A percentile compares a stretch with the other conserved stretches of the same genome.
These are phyloP conservation scores for Eimeria acervulina DNA, from an alignment of 169 alveolate genomes.

Conservation along the genomic window DNA sequence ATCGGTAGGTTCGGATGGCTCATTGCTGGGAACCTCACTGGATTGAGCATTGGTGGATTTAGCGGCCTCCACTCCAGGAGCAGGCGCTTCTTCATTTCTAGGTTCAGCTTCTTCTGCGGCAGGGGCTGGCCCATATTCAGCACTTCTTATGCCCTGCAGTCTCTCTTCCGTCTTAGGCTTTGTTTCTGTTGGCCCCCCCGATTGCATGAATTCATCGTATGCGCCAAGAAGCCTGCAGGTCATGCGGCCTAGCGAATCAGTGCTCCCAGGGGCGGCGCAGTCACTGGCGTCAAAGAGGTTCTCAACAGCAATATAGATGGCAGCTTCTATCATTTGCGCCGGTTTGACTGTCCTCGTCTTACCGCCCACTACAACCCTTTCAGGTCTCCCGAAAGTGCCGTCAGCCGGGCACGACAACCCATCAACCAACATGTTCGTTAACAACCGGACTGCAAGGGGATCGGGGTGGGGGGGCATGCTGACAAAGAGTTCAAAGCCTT, in stretches of 20 bases:
- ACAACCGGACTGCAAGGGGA: slow-evolving; percentile 47
- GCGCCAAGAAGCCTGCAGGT: slow-evolving; percentile 1
- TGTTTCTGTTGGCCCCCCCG: neutral
- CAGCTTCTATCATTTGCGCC: slow-evolving; percentile 19
- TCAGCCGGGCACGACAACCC: slow-evolving; percentile 53
- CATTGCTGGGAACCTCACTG: neutral
- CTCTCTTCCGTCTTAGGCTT: neutral
- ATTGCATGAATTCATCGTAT: slow-evolving; percentile 44
- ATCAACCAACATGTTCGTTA: neutral
- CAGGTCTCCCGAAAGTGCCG: neutral
- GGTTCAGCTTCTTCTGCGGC: neutral
- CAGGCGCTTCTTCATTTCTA: neutral
- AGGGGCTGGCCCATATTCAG: neutral
- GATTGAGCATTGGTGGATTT: neutral
- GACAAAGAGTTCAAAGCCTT: slow-evolving; percentile 20
- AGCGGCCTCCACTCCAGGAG: slow-evolving; percentile 1
- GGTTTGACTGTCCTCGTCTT: neutral
- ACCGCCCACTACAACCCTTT: slow-evolving; percentile 7
- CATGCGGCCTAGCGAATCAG: neutral
- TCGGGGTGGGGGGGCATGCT: slow-evolving; percentile 49
- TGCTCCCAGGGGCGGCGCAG: neutral
- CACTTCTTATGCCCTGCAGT: neutral
- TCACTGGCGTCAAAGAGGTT: slow-evolving; percentile 49
- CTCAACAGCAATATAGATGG: neutral
- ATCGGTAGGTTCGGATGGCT: neutral